phyloP scores from a whole-genome alignment of 2,329 filamentous ascomycete genomes.

The Fusarium concolor region DNA sequence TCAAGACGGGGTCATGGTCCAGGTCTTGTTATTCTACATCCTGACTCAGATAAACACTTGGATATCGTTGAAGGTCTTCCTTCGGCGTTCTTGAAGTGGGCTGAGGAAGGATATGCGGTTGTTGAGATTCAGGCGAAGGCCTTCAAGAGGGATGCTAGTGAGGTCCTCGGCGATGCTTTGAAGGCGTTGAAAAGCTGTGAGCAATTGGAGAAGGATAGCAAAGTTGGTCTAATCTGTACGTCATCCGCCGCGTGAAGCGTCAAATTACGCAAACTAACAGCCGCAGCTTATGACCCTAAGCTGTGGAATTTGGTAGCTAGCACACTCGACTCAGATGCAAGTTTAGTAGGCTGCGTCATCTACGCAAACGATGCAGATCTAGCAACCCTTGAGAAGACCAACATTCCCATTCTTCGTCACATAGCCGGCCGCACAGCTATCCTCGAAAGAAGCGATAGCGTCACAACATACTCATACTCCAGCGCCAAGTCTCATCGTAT shows the following conservation, averaged over 20 bases:
- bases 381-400: background rate
- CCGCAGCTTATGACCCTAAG: slow-evolving; percentile 23
- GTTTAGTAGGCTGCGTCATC: slow-evolving; percentile 22
- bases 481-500: slow-evolving; percentile 54
- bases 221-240: slow-evolving; percentile 55
- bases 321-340: background rate
- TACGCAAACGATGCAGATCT: slow-evolving; percentile 31
- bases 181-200: slow-evolving; percentile 38
- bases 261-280: rapidly evolving
- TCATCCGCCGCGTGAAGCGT: rapidly evolving
- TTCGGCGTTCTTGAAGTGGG: slow-evolving; percentile 73
- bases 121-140: slow-evolving; percentile 59
- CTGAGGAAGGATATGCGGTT: slow-evolving; percentile 75
- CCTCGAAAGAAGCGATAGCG: background rate
- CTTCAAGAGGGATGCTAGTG: slow-evolving; percentile 14
- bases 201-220: slow-evolving; percentile 51
- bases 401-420: slow-evolving; percentile 34
- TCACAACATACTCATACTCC: slow-evolving; percentile 56
- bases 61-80: slow-evolving; percentile 56
- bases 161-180: slow-evolving; percentile 35
- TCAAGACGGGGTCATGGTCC: slow-evolving; percentile 53
- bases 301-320: slow-evolving; percentile 40
- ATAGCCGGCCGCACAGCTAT: slow-evolving; percentile 21
- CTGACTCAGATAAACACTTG: slow-evolving; percentile 10
- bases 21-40: slow-evolving; percentile 50